These are phyloP conservation scores for Neurospora africana DNA, from an alignment of 495 filamentous ascomycete species.

Conservation along the genomic window DNA sequence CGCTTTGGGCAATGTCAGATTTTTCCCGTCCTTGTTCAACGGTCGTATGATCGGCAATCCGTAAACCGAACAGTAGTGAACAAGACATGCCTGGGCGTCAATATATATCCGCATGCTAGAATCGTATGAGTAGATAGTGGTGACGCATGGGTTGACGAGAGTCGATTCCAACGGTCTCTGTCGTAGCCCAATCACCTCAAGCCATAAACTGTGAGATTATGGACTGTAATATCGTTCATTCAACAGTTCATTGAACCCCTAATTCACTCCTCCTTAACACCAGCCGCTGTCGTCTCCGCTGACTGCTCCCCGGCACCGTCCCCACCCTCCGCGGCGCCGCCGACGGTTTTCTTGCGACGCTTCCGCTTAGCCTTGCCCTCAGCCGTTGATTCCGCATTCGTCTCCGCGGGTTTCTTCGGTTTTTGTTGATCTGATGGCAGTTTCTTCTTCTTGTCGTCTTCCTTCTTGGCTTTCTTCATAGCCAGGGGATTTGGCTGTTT, in stretches of 20 bases:
- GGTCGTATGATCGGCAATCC: not conserved
- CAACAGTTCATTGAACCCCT: not conserved
- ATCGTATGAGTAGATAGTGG: not conserved
- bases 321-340: constrained; percentile 3
- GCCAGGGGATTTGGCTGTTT: constrained; percentile 87
- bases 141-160: not conserved
- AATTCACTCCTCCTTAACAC: constrained; percentile 2
- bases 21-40: not conserved
- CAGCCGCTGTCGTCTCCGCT: constrained; percentile 5
- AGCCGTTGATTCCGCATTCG: constrained; percentile 8
- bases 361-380: constrained; percentile 32
- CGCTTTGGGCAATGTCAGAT: not conserved
- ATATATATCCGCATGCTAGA: not conserved
- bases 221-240: not conserved
- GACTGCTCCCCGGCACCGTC: not conserved
- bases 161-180: not conserved
- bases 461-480: constrained; percentile 56
- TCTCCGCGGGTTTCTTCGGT: constrained; percentile 7
- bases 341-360: constrained; percentile 30
- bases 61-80: not conserved
- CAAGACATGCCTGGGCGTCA: not conserved
- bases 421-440: constrained; percentile 2
- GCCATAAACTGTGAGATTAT: not conserved
- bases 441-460: constrained; percentile 1
- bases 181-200: not conserved